Evolutionary conservation across 2,329 filamentous ascomycete species (phyloP).

Genomic region (Teratosphaeria pseudoeucalypti): DNA sequence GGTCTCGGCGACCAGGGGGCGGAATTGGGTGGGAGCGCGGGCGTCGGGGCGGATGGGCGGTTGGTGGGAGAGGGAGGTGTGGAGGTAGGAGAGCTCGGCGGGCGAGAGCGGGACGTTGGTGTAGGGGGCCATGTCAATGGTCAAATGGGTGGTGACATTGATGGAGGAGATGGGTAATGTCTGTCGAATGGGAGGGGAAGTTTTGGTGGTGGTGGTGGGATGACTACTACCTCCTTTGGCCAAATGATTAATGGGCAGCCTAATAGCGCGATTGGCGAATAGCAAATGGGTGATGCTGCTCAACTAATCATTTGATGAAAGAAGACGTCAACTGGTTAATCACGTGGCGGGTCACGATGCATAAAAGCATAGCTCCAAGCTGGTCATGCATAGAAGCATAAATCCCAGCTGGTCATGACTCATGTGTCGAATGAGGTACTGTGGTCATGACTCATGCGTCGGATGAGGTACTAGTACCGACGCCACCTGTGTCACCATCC

Average conservation of each 20-base stretch:
- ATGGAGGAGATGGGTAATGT: too few relatives aligned
- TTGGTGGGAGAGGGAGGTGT: constrained; percentile 68
- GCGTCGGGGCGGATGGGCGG: constrained; percentile 87
- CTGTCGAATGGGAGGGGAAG: too few relatives aligned
- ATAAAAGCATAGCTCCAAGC: too few relatives aligned
- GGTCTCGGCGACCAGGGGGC: constrained; percentile 79
- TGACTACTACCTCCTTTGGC: too few relatives aligned
- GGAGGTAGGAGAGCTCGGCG: constrained; percentile 91
- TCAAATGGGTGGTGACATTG: not conserved
- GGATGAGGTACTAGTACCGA: too few relatives aligned
- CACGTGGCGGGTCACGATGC: not conserved
- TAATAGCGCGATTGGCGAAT: too few relatives aligned
- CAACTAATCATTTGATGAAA: too few relatives aligned
- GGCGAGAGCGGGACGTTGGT: constrained; percentile 69
- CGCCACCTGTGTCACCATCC: not conserved
- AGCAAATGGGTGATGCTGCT: too few relatives aligned
- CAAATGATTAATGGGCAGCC: too few relatives aligned
- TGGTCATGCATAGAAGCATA: too few relatives aligned
- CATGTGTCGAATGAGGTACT: too few relatives aligned
- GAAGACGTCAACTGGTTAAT: not conserved
- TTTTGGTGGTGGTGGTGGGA: not conserved
- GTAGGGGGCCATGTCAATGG: constrained; percentile 45
- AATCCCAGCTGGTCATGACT: not conserved
- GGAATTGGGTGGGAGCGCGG: constrained; percentile 73
- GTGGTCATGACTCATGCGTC: too few relatives aligned